Percentiles rank a stretch among this genome's conserved stretches.
phyloP scores from a whole-genome alignment of 1,139 yeast genomes.

The Geotrichum siamense region DNA sequence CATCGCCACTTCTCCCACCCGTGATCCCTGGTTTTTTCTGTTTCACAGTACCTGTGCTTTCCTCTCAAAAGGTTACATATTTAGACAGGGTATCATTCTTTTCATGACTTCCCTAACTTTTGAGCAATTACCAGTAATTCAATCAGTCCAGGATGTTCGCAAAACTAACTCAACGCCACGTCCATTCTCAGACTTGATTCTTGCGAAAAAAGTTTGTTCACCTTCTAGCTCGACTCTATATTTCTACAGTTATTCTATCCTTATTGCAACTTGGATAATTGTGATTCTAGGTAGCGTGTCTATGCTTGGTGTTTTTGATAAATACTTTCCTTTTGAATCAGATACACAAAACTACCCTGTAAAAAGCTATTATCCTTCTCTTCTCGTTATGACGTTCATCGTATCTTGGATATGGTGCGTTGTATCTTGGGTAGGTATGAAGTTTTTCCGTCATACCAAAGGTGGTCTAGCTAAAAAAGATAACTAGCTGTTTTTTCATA shows the following conservation, averaged over 20 bases:
- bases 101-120: conserved; percentile 11
- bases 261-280: conserved; percentile 27
- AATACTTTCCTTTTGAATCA: conserved; percentile 3
- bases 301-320: conserved; percentile 26
- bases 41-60: too few species aligned
- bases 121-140: conserved; percentile 14
- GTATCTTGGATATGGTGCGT: conserved; percentile 73
- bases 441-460: conserved; percentile 66
- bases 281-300: conserved; percentile 28
- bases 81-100: too few species aligned
- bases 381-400: conserved; percentile 46
- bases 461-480: conserved; percentile 35
- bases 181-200: conserved; percentile 15
- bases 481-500: too few species aligned
- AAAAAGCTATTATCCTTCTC: conserved; percentile 43
- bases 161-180: conserved; percentile 14
- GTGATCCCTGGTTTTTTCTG: too few species aligned
- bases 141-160: conserved; percentile 9
- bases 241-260: conserved; percentile 27
- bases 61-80: too few species aligned
- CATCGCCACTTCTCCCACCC: too few species aligned
- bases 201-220: neutral
- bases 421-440: conserved; percentile 70
- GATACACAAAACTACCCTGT: conserved; percentile 34
- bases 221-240: neutral